phyloP scores from a whole-genome alignment of 2,329 filamentous ascomycete species.

The Trichoderma asperellum region DNA sequence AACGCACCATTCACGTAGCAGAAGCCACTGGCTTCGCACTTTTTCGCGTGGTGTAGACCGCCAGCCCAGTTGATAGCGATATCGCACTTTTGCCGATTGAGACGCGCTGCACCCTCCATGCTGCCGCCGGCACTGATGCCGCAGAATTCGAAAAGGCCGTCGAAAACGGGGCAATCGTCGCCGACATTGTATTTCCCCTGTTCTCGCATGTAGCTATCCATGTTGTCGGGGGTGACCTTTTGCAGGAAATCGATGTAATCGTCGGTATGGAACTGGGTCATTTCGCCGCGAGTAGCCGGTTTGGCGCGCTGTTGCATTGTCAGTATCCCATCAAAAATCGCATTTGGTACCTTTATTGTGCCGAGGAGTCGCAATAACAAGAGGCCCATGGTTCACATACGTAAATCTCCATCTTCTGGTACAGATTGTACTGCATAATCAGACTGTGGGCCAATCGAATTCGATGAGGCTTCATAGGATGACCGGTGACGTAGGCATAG shows the following conservation, averaged over 20 bases:
- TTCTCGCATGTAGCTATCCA: constrained; percentile 90
- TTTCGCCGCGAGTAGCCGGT: constrained; percentile 84
- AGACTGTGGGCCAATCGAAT: constrained; percentile 93
- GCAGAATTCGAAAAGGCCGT: constrained; percentile 96
- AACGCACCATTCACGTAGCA: constrained; percentile 91
- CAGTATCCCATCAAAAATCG: background rate
- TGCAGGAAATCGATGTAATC: constrained; percentile 95
- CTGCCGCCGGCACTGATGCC: constrained; percentile 92
- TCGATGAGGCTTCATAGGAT: constrained; percentile 99
- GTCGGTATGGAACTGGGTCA: constrained; percentile 91
- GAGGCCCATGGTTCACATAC: constrained; percentile 49
- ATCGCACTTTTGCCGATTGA: constrained; percentile 89
- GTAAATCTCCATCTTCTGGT: constrained; percentile 96
- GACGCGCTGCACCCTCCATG: constrained; percentile 87
- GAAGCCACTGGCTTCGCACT: constrained; percentile 93
- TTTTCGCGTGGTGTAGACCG: constrained; percentile 95
- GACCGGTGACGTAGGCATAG: constrained; percentile 94
- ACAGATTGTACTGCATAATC: constrained; percentile 93
- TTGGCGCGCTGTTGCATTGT: constrained; percentile 67
- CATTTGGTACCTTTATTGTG: background rate
- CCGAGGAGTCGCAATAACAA: background rate
- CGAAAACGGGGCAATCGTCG: constrained; percentile 96
- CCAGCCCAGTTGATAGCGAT: constrained; percentile 99
- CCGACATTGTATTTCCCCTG: constrained; percentile 93
- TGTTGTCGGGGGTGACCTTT: constrained; percentile 97